Evolutionary conservation across 129 eudicot species (phyloP), one percentile per base, ranked within the genome.

Genomic region (Logfia minima): DNA sequence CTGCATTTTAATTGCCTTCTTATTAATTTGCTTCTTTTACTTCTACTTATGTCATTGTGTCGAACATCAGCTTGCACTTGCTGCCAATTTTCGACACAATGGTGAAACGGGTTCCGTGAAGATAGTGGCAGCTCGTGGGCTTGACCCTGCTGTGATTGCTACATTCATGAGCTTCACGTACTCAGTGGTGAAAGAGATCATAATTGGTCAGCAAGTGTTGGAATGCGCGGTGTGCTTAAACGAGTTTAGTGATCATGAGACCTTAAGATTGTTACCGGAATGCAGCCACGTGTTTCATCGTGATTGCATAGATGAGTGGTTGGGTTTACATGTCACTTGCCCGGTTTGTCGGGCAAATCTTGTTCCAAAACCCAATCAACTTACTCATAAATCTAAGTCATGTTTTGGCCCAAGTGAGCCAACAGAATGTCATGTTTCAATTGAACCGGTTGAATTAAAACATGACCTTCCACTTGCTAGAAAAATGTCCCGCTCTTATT

Each of bases 201-300:
- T 51, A 34, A 66, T 71, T 6, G 87, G 85, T 24, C 80, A 84
- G 24, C 75, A 53, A 9, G 80, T 59, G 76, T 70, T 89, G 24
- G 88, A 84, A 78, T 89, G 93, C 17, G 87, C 87, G 0, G 86
- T 89, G 29, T 89, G 93, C 84, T 62, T 89, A 35, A 77, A 70
- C 43, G 87, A 86, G 77, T 89, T 86, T 56, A 35, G 39, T 16
- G 88, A 84, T 31, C 79, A 77, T 7, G 90, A 84, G 68, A 37
- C 74, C 4, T 63, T 89, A 3, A 81, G 90, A 21, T 69, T 89
- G 75, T 45, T 89, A 17, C 93, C 93, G 0, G 74, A 62, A 8
- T 89, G 93, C 24, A 68, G 72, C 79, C 93, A 89, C 51, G 90
- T 84, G 59, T 84, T 84, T 45, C 90, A 89, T 32, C 81, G 74